These are phyloP conservation scores for Hyphopichia fennica DNA, from an alignment of 1,139 yeast species.

Conservation along the genomic window DNA sequence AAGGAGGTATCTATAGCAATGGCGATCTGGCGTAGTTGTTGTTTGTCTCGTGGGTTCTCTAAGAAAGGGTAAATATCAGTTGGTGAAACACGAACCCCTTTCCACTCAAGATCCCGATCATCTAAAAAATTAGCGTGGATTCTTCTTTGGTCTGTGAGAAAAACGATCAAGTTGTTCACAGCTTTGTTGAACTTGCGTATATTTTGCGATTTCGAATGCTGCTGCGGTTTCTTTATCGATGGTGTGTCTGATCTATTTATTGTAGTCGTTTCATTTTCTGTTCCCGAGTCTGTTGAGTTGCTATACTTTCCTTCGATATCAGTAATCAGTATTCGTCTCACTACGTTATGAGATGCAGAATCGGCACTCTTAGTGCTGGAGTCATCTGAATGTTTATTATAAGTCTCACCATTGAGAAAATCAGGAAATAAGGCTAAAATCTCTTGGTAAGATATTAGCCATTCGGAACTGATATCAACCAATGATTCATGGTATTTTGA, in stretches of 20 bases:
- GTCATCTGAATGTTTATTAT: neutral
- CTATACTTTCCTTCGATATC: constrained; percentile 22
- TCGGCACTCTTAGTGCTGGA: neutral
- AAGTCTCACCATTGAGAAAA: constrained; percentile 28
- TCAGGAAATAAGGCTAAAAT: constrained; percentile 41
- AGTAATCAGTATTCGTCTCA: constrained; percentile 26
- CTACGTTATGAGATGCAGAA: constrained; percentile 15
- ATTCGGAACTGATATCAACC: constrained; percentile 43
- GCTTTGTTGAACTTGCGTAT: constrained; percentile 39
- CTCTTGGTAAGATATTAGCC: constrained; percentile 39
- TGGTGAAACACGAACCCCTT: constrained; percentile 41
- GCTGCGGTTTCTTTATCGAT: neutral
- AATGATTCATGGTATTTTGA: constrained; percentile 40
- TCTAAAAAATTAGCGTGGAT: constrained; percentile 40
- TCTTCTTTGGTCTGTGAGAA: constrained; percentile 54
- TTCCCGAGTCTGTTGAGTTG: constrained; percentile 28
- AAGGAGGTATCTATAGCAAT: constrained; percentile 73
- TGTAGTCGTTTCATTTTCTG: constrained; percentile 19
- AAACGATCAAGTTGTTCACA: constrained; percentile 54
- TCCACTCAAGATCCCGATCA: constrained; percentile 43
- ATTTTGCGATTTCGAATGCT: constrained; percentile 17
- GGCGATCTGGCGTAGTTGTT: constrained; percentile 31
- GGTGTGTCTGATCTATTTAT: constrained; percentile 5
- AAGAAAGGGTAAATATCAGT: constrained; percentile 36
- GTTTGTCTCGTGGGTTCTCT: constrained; percentile 7